phyloP scores from a whole-genome alignment of 1,139 yeast genomes.

The Hansenula sp. region DNA sequence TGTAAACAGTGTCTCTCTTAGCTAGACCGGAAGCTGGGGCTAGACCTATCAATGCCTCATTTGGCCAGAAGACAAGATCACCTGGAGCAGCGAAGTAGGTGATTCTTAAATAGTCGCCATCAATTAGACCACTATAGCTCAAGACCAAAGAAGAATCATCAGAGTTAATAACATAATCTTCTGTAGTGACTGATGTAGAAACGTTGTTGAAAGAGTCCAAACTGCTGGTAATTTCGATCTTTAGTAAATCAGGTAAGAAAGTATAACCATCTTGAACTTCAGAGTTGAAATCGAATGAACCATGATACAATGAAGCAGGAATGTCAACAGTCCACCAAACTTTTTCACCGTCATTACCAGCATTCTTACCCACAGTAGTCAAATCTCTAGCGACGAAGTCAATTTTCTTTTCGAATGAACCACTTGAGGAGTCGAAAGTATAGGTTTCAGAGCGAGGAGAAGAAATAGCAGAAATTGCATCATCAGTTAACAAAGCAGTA shows the following conservation, averaged over 20 bases:
- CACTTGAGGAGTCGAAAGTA: slow-evolving; percentile 8
- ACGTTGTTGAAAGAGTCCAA: slow-evolving; percentile 6
- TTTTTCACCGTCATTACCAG: slow-evolving; percentile 4
- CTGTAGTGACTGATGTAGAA: neutral
- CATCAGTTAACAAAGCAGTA: slow-evolving; percentile 4
- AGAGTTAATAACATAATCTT: neutral
- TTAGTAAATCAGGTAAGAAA: slow-evolving; percentile 3
- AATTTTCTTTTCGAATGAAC: slow-evolving; percentile 7
- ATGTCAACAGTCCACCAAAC: slow-evolving; percentile 7
- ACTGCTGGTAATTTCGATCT: slow-evolving; percentile 2
- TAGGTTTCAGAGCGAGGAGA: slow-evolving; percentile 5
- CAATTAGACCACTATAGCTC: neutral
- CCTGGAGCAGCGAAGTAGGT: slow-evolving; percentile 3
- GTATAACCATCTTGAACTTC: slow-evolving; percentile 6
- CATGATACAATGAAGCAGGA: slow-evolving; percentile 6
- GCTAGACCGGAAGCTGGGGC: neutral
- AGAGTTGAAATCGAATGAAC: slow-evolving; percentile 6
- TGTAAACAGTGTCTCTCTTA: slow-evolving; percentile 1
- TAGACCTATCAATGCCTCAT: neutral
- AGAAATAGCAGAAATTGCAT: slow-evolving; percentile 5
- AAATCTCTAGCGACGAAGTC: slow-evolving; percentile 2
- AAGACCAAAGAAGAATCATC: neutral
- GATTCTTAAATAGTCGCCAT: neutral
- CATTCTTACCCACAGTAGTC: slow-evolving; percentile 1
- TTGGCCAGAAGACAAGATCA: slow-evolving; percentile 1